Evolutionary conservation across 1,284 basidiomycete species (phyloP).

Genomic region (Xanthoconium separans): DNA sequence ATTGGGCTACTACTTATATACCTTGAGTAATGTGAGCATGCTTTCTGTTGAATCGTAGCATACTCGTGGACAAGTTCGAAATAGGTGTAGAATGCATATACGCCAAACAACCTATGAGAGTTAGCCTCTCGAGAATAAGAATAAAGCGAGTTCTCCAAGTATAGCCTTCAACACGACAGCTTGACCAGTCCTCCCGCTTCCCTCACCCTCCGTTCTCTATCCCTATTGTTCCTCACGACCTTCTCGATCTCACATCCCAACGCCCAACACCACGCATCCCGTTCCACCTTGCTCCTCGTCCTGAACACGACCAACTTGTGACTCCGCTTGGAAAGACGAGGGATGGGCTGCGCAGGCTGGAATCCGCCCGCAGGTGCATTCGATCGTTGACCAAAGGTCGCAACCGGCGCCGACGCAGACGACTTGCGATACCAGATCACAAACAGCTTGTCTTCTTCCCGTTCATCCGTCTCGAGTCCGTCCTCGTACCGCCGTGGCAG

Average conservation of each 20-base stretch:
- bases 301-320: constrained; percentile 67
- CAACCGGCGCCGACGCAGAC: constrained; percentile 14
- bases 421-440: constrained; percentile 62
- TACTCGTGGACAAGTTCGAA: background rate
- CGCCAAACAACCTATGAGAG: background rate
- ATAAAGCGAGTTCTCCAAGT: background rate
- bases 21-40: constrained; percentile 8
- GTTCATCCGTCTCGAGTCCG: constrained; percentile 75
- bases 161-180: background rate
- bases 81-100: background rate
- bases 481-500: constrained; percentile 73
- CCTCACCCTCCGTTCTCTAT: constrained; percentile 58
- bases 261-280: constrained; percentile 88
- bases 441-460: constrained; percentile 74
- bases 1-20: constrained; percentile 5
- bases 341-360: constrained; percentile 36
- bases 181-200: constrained; percentile 52
- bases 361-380: constrained; percentile 27
- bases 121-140: background rate
- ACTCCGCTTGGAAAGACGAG: constrained; percentile 55
- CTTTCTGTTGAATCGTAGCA: background rate
- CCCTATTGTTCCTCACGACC: constrained; percentile 53
- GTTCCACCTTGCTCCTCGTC: constrained; percentile 75
- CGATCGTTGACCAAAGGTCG: constrained; percentile 2
- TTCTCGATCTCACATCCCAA: constrained; percentile 83